Evolutionary conservation across 169 alveolate genomes (phyloP).

Genomic region (Plasmodium reichenowi): DNA sequence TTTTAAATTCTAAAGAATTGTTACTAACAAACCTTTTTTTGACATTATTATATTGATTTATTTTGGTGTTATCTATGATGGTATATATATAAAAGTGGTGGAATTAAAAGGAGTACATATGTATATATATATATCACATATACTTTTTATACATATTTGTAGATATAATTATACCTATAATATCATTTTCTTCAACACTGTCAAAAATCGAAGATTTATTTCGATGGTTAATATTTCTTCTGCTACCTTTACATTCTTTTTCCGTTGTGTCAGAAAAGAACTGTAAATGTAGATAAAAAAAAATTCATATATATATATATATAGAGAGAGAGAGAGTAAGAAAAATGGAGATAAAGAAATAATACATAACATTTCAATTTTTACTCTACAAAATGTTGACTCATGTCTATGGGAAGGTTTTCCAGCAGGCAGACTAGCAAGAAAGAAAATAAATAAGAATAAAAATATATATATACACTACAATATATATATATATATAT

Average conservation of each 20-base stretch:
- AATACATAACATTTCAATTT: neutral
- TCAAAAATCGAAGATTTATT: constrained; percentile 54
- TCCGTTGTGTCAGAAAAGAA: constrained; percentile 10
- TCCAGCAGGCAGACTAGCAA: constrained; percentile 18
- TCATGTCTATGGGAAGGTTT: constrained; percentile 17
- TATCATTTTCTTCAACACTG: constrained; percentile 9
- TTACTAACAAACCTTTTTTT: constrained; percentile 10
- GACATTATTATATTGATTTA: neutral
- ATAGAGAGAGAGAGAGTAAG: neutral
- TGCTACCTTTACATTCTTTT: constrained; percentile 19
- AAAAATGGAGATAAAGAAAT: neutral
- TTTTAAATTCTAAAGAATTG: constrained; percentile 20
- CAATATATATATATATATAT: neutral
- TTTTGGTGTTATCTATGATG: neutral
- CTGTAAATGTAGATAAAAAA: constrained; percentile 3
- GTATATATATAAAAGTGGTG: neutral
- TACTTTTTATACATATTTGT: neutral
- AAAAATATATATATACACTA: neutral
- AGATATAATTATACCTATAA: too few species aligned
- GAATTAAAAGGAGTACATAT: too few species aligned
- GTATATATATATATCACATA: neutral
- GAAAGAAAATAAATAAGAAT: neutral
- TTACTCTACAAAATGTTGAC: constrained; percentile 10
- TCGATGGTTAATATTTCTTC: constrained; percentile 33
- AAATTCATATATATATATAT: neutral